These are phyloP conservation scores for Aspergillus texensis DNA, from an alignment of 2,329 filamentous ascomycete genomes.

Conservation along the genomic window DNA sequence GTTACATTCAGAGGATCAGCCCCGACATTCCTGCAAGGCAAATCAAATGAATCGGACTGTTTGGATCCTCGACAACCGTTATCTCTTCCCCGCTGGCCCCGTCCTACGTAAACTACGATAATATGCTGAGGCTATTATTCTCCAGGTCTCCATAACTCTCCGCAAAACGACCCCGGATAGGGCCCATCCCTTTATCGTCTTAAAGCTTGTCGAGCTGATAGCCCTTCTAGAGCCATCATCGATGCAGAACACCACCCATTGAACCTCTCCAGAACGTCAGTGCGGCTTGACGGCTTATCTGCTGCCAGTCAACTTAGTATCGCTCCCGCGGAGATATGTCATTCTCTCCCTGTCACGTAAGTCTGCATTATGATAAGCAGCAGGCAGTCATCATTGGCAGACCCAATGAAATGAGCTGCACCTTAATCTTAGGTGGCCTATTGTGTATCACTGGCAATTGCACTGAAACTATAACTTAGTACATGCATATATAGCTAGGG, in stretches of 20 bases:
- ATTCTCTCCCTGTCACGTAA: background rate
- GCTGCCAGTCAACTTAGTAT: background rate
- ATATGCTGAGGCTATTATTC: constrained; percentile 2
- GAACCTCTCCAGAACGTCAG: background rate
- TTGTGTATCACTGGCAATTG: too few relatives aligned
- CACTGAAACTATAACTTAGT: too few relatives aligned
- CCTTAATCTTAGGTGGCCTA: background rate
- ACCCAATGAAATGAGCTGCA: background rate
- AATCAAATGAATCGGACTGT: background rate
- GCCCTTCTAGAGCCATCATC: background rate
- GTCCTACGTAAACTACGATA: background rate
- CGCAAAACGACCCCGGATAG: background rate
- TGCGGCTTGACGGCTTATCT: background rate
- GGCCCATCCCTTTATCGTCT: background rate
- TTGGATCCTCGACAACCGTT: background rate
- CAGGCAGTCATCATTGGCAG: background rate
- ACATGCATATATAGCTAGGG: too few relatives aligned
- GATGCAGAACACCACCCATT: background rate
- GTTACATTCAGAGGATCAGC: background rate
- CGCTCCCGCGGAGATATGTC: background rate
- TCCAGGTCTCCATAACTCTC: background rate
- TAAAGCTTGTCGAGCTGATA: background rate
- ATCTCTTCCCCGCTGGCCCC: background rate
- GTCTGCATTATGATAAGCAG: constrained; percentile 3
- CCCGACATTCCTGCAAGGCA: background rate